Conservation (phyloP, 2,329 filamentous ascomycete genomes). For the Stylonectria norvegica region DNA sequence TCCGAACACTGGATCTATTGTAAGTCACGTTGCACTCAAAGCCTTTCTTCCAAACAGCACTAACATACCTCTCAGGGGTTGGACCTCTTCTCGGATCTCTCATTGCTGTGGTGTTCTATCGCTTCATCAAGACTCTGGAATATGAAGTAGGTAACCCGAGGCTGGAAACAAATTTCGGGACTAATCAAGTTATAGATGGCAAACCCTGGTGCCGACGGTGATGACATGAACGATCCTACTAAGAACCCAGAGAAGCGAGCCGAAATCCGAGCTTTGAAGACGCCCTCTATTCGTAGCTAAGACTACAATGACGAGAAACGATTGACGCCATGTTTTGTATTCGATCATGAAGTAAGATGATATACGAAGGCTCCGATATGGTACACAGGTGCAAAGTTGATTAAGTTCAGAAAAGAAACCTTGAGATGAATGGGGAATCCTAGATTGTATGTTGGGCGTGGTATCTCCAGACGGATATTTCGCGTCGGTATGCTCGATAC, state of each 20-base stretch:
- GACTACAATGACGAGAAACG: not conserved
- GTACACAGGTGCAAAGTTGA: no score
- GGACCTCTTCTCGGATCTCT: slow-evolving; percentile 34
- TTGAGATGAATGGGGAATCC: no score
- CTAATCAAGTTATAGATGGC: slow-evolving; percentile 35
- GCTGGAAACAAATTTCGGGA: not conserved
- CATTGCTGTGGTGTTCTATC: slow-evolving; percentile 36
- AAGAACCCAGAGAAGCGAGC: slow-evolving; percentile 41
- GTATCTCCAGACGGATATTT: no score
- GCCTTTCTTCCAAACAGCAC: no score
- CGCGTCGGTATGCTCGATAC: no score
- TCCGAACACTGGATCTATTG: slow-evolving; percentile 48
- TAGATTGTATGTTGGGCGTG: no score
- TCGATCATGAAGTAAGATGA: not conserved
- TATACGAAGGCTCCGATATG: not conserved
- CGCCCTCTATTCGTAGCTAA: slow-evolving; percentile 22
- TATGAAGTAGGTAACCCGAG: slow-evolving; percentile 29
- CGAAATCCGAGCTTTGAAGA: slow-evolving; percentile 18
- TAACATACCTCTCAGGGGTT: slow-evolving; percentile 25
- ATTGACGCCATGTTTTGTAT: not conserved
- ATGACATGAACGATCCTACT: slow-evolving; percentile 41
- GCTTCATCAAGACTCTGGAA: slow-evolving; percentile 40
- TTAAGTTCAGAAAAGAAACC: no score
- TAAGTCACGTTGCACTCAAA: no score
- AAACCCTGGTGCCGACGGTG: slow-evolving; percentile 45